A percentile compares a stretch with the other conserved stretches of the same genome.
Conservation (phyloP, 495 filamentous ascomycete genomes). For the Rusavskia elegans region DNA sequence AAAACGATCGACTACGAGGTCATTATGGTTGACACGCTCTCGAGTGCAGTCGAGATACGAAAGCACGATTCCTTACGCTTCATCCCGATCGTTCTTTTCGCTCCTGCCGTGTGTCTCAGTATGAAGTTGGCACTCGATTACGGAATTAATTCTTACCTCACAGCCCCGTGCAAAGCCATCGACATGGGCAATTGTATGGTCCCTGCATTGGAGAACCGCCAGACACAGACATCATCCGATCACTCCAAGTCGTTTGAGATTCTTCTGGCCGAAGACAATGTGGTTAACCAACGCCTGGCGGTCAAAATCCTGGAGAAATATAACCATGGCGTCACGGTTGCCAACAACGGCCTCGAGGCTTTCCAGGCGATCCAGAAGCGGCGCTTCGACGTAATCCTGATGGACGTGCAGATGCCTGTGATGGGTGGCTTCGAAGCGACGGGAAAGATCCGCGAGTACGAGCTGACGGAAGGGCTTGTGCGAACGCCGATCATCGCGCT, state of each 20-base stretch:
- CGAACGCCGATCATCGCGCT: conserved; percentile 93
- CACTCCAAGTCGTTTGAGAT: conserved; percentile 95
- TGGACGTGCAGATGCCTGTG: conserved; percentile 99
- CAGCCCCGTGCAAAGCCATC: conserved; percentile 85
- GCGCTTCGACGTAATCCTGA: conserved; percentile 89
- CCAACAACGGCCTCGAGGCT: conserved; percentile 86
- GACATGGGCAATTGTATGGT: conserved; percentile 97
- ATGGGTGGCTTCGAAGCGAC: conserved; percentile 99
- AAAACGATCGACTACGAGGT: conserved; percentile 69
- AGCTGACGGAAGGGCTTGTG: conserved; percentile 56
- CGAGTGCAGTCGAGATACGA: conserved; percentile 69
- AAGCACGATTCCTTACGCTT: conserved; percentile 93
- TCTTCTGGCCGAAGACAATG: conserved; percentile 91
- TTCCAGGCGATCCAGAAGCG: conserved; percentile 61
- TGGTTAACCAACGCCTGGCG: conserved; percentile 89
- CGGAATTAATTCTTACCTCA: conserved; percentile 98
- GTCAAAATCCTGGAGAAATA: conserved; percentile 98
- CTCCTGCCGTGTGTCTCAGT: conserved; percentile 79
- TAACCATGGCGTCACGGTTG: conserved; percentile 90
- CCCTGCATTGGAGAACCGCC: conserved; percentile 87
- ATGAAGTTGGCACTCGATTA: conserved; percentile 91
- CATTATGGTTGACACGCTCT: conserved; percentile 90
- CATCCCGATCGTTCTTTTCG: conserved; percentile 87
- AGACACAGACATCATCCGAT: conserved; percentile 79
- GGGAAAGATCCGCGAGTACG: conserved; percentile 89